Conservation (phyloP, 495 filamentous ascomycete species). For the Penicillium fimorum region DNA sequence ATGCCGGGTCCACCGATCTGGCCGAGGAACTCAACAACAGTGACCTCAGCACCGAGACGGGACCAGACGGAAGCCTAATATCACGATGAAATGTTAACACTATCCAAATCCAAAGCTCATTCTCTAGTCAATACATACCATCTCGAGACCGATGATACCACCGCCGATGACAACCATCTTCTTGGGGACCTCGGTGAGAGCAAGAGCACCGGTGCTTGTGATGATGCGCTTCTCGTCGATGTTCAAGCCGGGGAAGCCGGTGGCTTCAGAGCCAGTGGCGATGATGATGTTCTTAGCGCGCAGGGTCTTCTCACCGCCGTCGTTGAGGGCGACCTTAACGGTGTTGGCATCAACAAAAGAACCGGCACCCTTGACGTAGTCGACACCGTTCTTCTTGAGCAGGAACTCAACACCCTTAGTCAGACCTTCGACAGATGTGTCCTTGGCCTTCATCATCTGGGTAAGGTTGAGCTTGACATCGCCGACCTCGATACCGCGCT, state of each 20-base stretch:
- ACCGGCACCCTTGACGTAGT: conserved; percentile 91
- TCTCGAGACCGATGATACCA: conserved; percentile 98
- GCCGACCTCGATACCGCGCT: conserved; percentile 93
- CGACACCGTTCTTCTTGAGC: conserved; percentile 97
- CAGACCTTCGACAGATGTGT: conserved; percentile 79
- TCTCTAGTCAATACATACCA: conserved; percentile 53
- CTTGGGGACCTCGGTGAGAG: conserved; percentile 86
- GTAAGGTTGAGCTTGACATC: conserved; percentile 93
- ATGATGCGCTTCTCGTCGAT: conserved; percentile 97
- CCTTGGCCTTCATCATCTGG: conserved; percentile 98
- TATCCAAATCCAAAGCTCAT: neutral
- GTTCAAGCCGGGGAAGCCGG: conserved; percentile 91
- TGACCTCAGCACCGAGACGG: conserved; percentile 87
- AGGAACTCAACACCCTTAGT: conserved; percentile 98
- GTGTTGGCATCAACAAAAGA: conserved; percentile 88
- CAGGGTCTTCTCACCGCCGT: conserved; percentile 84
- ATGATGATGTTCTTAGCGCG: conserved; percentile 96
- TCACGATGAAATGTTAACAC: conserved; percentile 7
- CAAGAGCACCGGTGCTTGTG: conserved; percentile 92
- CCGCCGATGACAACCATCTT: conserved; percentile 98
- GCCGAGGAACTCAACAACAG: conserved; percentile 92
- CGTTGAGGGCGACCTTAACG: conserved; percentile 81
- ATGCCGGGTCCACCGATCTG: conserved; percentile 98
- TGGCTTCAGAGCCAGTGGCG: conserved; percentile 89
- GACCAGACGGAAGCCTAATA: conserved; percentile 89